Evolutionary conservation across 345 rosid species (phyloP).

Genomic region (Eucalyptus brandiana): DNA sequence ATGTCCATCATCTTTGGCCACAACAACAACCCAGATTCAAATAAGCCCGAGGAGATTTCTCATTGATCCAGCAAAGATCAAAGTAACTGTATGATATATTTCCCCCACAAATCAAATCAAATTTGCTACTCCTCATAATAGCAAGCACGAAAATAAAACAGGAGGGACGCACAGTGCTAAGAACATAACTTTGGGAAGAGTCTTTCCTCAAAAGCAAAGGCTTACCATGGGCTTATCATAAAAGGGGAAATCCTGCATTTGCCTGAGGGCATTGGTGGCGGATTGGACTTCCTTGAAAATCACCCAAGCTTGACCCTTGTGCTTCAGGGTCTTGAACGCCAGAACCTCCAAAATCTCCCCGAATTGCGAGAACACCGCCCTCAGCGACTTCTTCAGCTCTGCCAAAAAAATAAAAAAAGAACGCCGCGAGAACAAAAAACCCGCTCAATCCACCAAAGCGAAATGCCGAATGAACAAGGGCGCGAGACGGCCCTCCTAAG

Average conservation of each 20-base stretch:
- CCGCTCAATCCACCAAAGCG: not conserved
- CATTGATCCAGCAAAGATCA: not conserved
- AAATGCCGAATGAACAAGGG: not conserved
- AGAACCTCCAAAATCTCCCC: conserved; percentile 89
- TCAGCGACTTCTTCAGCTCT: conserved; percentile 91
- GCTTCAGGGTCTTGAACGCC: conserved; percentile 95
- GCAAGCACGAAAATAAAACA: not conserved
- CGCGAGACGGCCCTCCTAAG: not conserved
- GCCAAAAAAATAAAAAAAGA: not conserved
- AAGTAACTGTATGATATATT: not conserved
- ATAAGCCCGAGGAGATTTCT: not conserved
- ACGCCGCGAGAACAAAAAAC: not conserved
- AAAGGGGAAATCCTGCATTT: conserved; percentile 93
- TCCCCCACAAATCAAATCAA: not conserved
- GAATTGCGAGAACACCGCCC: conserved; percentile 82
- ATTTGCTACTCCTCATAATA: not conserved
- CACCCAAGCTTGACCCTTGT: conserved; percentile 99
- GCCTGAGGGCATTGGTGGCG: conserved; percentile 62
- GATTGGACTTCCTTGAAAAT: conserved; percentile 69
- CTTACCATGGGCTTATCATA: conserved; percentile 89
- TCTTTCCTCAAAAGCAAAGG: not conserved
- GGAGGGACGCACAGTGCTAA: not conserved
- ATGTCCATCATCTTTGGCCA: not conserved
- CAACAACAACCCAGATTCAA: not conserved
- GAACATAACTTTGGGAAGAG: not conserved